Conservation (phyloP, 2,329 filamentous ascomycete genomes). For the Simplicillium aogashimaense region DNA sequence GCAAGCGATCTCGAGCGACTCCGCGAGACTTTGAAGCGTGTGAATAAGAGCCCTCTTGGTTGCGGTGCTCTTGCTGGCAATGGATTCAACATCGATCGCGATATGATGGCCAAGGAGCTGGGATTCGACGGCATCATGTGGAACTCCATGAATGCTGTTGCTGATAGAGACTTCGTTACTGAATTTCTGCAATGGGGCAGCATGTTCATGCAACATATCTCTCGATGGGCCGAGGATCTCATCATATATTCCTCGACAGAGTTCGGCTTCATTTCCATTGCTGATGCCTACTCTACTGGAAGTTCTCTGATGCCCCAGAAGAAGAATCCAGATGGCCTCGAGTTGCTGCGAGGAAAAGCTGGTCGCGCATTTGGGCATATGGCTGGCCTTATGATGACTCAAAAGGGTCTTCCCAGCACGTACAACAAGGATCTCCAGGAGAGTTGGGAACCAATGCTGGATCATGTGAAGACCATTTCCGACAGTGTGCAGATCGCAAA, state of each 20-base stretch:
- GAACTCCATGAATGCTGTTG: slow-evolving; percentile 63
- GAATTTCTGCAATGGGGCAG: slow-evolving; percentile 64
- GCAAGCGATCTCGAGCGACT: slow-evolving; percentile 66
- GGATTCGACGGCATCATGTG: slow-evolving; percentile 59
- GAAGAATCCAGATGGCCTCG: slow-evolving; percentile 71
- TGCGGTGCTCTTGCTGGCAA: slow-evolving; percentile 16
- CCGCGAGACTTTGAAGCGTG: slow-evolving; percentile 60
- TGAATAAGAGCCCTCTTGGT: slow-evolving; percentile 52
- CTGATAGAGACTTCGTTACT: slow-evolving; percentile 62
- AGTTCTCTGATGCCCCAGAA: slow-evolving; percentile 75
- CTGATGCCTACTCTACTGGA: slow-evolving; percentile 73
- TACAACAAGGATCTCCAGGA: slow-evolving; percentile 95
- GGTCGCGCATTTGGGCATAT: slow-evolving; percentile 1
- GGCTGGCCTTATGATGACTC: slow-evolving; percentile 57
- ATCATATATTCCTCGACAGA: slow-evolving; percentile 74
- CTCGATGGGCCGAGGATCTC: slow-evolving; percentile 70
- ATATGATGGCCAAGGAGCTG: slow-evolving; percentile 44
- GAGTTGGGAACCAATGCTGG: slow-evolving; percentile 74
- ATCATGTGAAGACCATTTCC: slow-evolving; percentile 70
- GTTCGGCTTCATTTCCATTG: slow-evolving; percentile 66
- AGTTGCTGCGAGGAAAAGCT: slow-evolving; percentile 60
- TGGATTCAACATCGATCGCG: slow-evolving; percentile 18
- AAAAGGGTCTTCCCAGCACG: slow-evolving; percentile 62
- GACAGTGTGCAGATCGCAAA: slow-evolving; percentile 78
- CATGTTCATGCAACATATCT: slow-evolving; percentile 61